These are phyloP conservation scores for Globisporangium emineosum DNA, from an alignment of 352 stramenopile species.

Conservation along the genomic window DNA sequence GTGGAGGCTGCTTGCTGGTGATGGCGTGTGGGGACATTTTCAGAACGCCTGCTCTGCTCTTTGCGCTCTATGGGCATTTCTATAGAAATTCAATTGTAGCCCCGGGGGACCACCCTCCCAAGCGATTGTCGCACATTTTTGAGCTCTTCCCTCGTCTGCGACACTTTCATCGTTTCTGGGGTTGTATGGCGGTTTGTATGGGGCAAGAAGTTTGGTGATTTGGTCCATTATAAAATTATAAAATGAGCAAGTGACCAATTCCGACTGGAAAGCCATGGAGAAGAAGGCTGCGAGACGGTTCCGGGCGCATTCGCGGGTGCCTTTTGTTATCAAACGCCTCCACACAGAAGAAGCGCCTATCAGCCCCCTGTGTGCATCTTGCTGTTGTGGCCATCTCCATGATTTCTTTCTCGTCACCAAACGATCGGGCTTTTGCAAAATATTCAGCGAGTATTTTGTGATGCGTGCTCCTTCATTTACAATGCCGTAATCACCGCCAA, in stretches of 20 bases:
- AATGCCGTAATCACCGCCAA: neutral
- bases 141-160: neutral
- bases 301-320: neutral
- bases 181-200: neutral
- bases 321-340: neutral
- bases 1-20: neutral
- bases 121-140: conserved; percentile 6
- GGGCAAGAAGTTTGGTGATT: neutral
- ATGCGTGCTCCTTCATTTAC: neutral
- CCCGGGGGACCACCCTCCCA: neutral
- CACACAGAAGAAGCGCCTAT: neutral
- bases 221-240: neutral
- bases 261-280: neutral
- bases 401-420: too few relatives aligned
- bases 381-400: too few relatives aligned
- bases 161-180: conserved; percentile 5
- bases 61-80: conserved; percentile 11
- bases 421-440: too few relatives aligned
- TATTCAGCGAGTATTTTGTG: too few relatives aligned
- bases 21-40: conserved; percentile 12
- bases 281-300: neutral
- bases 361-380: too few relatives aligned
- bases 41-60: neutral
- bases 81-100: conserved; percentile 11
- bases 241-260: too few relatives aligned